A percentile compares a stretch with the other conserved stretches of the same genome.
Conservation (phyloP, 345 rosid genomes). For the Rhizophora mangle region DNA sequence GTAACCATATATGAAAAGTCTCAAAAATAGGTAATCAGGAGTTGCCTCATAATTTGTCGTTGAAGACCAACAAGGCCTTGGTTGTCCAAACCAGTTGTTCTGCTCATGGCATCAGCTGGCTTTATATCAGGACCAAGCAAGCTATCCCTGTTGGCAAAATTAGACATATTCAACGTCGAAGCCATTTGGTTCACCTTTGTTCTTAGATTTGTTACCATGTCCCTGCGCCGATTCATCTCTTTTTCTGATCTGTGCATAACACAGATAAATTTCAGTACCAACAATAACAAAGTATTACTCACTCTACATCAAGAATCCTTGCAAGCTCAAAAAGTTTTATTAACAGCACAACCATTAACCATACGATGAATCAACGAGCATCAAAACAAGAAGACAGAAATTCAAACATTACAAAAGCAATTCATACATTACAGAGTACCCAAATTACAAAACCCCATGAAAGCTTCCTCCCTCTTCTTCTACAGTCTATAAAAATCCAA, state of each 20-base stretch:
- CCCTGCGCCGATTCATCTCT: conserved; percentile 95
- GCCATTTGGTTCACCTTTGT: conserved; percentile 83
- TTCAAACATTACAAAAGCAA: neutral
- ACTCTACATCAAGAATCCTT: neutral
- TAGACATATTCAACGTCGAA: conserved; percentile 75
- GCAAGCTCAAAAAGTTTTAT: neutral
- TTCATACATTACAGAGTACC: neutral
- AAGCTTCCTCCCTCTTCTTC: too few species aligned
- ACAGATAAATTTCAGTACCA: neutral
- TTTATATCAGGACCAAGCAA: conserved; percentile 78
- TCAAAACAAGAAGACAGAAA: neutral
- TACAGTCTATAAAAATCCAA: too few species aligned
- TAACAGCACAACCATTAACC: neutral
- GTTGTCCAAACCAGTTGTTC: conserved; percentile 70
- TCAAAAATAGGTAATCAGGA: conserved; percentile 9
- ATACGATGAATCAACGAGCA: neutral
- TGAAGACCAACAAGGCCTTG: conserved; percentile 85
- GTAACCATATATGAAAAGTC: neutral
- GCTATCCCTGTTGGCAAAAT: conserved; percentile 73
- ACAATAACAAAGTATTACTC: neutral
- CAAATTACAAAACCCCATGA: too few species aligned
- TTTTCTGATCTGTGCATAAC: conserved; percentile 65
- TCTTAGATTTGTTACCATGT: conserved; percentile 71
- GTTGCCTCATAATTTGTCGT: conserved; percentile 86
- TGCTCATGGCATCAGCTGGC: conserved; percentile 51